Evolutionary conservation across 768 basidiomycete species (phyloP).

Genomic region (Fibroporia radiculosa): DNA sequence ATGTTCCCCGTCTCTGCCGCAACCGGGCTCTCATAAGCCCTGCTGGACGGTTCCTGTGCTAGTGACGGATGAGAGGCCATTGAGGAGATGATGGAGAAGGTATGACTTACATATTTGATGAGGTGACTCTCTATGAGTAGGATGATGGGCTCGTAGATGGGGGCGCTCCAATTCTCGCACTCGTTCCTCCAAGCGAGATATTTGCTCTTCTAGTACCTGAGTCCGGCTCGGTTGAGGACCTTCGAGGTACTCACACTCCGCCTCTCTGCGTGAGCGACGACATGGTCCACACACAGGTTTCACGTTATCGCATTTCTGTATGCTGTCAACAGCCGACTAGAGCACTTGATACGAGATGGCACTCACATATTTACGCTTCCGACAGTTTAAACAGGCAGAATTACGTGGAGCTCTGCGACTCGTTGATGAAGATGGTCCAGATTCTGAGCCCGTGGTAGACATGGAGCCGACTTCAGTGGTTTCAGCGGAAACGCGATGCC

Average conservation of each 20-base stretch:
- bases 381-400: conserved; percentile 18
- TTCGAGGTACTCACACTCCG: conserved; percentile 67
- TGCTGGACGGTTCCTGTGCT: background rate
- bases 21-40: too few relatives aligned
- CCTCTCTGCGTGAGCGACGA: conserved; percentile 36
- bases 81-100: background rate
- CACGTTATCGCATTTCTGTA: conserved; percentile 61
- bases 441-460: background rate
- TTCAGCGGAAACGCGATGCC: background rate
- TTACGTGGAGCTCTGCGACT: conserved; percentile 11
- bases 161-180: conserved; percentile 32
- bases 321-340: background rate
- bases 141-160: conserved; percentile 6
- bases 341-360: background rate
- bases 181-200: conserved; percentile 49
- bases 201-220: conserved; percentile 53
- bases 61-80: background rate
- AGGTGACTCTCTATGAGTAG: conserved; percentile 12
- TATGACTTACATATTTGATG: too few relatives aligned
- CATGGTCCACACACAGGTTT: conserved; percentile 65
- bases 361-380: conserved; percentile 18
- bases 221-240: conserved; percentile 54
- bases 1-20: background rate
- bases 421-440: background rate
- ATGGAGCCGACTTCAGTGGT: background rate